phyloP scores from a whole-genome alignment of 306 rosid genomes.

The Lotus japonicus region DNA sequence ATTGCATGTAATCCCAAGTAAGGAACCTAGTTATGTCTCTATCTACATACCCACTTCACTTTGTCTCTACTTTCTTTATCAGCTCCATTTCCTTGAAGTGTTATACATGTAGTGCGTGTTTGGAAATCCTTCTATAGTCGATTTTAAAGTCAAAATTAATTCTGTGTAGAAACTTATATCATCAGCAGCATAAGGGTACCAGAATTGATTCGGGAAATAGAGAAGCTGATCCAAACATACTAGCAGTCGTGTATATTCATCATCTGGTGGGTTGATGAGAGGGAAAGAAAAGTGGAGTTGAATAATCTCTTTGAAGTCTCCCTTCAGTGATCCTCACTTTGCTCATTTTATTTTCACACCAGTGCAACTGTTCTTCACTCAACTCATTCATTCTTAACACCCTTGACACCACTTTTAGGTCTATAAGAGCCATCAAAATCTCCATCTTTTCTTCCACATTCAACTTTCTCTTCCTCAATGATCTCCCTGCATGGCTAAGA shows the following conservation, averaged over 20 bases:
- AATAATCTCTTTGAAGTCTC: conserved; percentile 69
- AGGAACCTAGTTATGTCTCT: too few relatives aligned
- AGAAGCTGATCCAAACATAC: too few relatives aligned
- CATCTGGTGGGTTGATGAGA: conserved; percentile 17
- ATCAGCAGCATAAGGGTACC: too few relatives aligned
- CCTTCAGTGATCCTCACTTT: conserved; percentile 63
- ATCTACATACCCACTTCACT: too few relatives aligned
- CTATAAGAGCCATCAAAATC: conserved; percentile 63
- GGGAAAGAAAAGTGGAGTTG: conserved; percentile 86
- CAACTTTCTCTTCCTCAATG: conserved; percentile 55
- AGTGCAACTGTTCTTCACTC: conserved; percentile 67
- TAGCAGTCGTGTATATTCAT: background rate
- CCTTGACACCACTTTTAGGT: conserved; percentile 78
- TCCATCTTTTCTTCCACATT: conserved; percentile 72
- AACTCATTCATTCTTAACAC: conserved; percentile 64
- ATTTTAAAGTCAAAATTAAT: too few relatives aligned
- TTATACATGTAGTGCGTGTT: too few relatives aligned
- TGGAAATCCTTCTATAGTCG: too few relatives aligned
- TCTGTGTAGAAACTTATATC: too few relatives aligned
- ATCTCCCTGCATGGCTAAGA: conserved; percentile 45
- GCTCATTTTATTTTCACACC: conserved; percentile 98
- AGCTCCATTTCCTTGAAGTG: too few relatives aligned
- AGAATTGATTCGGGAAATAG: too few relatives aligned
- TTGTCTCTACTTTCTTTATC: too few relatives aligned
- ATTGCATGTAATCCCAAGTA: too few relatives aligned